Conservation (phyloP, 2,329 filamentous ascomycete species). For the Aspergillus chevalieri region DNA sequence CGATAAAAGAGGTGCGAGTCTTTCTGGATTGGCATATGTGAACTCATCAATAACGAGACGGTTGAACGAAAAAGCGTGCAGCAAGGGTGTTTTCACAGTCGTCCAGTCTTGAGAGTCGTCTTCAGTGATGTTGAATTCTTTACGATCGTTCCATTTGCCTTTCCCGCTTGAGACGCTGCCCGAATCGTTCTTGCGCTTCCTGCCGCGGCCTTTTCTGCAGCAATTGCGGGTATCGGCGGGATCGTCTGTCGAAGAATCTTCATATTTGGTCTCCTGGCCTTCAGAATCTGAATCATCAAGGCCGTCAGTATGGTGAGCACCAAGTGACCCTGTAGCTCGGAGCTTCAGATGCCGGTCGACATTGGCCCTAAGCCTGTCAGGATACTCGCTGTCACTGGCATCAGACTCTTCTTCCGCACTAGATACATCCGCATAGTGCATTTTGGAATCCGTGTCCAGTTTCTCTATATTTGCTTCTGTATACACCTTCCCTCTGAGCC, state of each 20-base stretch:
- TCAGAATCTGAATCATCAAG: neutral
- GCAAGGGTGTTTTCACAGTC: conserved; percentile 29
- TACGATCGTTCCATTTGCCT: conserved; percentile 13
- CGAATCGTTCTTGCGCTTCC: conserved; percentile 7
- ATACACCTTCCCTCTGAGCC: conserved; percentile 25
- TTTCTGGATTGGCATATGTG: conserved; percentile 47
- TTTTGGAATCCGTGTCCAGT: neutral
- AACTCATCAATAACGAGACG: conserved; percentile 61
- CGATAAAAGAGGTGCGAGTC: conserved; percentile 38
- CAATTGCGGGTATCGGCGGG: neutral
- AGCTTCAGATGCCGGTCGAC: conserved; percentile 9
- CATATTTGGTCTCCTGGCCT: conserved; percentile 5
- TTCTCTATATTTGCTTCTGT: conserved; percentile 10
- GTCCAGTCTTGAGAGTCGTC: conserved; percentile 14
- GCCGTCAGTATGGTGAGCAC: neutral
- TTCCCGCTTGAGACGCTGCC: conserved; percentile 6
- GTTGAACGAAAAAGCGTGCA: conserved; percentile 58
- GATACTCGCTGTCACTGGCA: conserved; percentile 4
- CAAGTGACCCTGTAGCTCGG: neutral
- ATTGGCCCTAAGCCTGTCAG: conserved; percentile 12
- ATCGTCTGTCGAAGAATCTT: conserved; percentile 6
- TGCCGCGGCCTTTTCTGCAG: neutral
- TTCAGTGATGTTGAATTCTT: conserved; percentile 18
- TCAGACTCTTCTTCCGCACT: conserved; percentile 11
- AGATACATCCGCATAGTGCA: conserved; percentile 12